phyloP scores from a whole-genome alignment of 176 grass and related monocot genomes.

The Oryza glaberrima region DNA sequence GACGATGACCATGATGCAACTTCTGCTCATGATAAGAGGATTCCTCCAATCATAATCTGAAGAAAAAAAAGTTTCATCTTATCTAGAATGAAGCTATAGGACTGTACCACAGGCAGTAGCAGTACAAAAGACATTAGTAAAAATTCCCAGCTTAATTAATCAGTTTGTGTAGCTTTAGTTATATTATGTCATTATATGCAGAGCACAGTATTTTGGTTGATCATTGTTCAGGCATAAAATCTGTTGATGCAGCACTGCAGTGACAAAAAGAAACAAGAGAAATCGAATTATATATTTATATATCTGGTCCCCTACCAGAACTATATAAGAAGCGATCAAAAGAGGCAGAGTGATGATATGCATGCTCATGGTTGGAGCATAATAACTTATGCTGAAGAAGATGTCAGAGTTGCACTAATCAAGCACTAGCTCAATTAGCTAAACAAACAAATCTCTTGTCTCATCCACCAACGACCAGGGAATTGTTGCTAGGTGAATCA shows the following conservation, averaged over 20 bases:
- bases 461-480: conserved; percentile 7
- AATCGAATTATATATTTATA: background rate
- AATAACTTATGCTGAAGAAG: background rate
- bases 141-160: background rate
- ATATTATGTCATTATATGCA: background rate
- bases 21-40: background rate
- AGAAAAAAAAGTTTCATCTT: background rate
- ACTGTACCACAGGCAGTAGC: background rate
- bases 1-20: background rate
- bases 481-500: conserved; percentile 40
- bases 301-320: background rate
- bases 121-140: background rate
- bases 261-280: background rate
- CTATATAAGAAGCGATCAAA: background rate
- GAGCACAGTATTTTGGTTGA: background rate
- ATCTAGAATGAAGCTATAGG: background rate
- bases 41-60: background rate
- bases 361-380: background rate
- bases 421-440: background rate
- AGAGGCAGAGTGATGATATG: background rate
- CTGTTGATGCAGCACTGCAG: background rate
- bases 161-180: background rate
- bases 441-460: background rate
- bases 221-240: background rate
- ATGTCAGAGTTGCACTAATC: background rate